Percentiles rank a stretch among this genome's conserved stretches.
These are phyloP conservation scores for Backusella morwellensis DNA, from an alignment of 192 early-diverging fungal species.

Conservation along the genomic window DNA sequence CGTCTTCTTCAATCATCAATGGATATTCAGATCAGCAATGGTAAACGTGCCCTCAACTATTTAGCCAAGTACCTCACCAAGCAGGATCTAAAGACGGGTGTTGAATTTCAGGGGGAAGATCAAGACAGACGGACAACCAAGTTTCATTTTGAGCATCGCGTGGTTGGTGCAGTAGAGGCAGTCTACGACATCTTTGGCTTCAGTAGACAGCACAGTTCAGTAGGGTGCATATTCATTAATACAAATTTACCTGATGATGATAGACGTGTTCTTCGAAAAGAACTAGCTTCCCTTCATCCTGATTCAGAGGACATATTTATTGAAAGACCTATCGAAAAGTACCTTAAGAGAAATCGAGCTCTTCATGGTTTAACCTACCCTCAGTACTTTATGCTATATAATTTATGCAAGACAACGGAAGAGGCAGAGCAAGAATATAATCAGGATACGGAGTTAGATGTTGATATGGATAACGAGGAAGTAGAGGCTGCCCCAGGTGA, in stretches of 20 bases:
- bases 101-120: background rate
- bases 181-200: background rate
- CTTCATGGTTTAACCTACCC: background rate
- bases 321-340: background rate
- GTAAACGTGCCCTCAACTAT: background rate
- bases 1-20: background rate
- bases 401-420: background rate
- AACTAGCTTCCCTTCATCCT: background rate
- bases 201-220: background rate
- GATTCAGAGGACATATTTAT: background rate
- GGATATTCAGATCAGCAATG: background rate
- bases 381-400: background rate
- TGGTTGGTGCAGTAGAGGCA: background rate
- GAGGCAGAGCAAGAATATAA: background rate
- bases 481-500: background rate
- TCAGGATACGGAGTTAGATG: background rate
- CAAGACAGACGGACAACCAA: background rate
- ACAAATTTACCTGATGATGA: background rate
- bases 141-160: background rate
- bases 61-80: background rate
- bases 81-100: background rate
- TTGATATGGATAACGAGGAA: background rate
- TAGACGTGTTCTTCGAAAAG: background rate
- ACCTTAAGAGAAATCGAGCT: background rate
- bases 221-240: background rate